Evolutionary conservation across 129 eudicot genomes (phyloP).

Genomic region (Helianthus tuberosus): DNA sequence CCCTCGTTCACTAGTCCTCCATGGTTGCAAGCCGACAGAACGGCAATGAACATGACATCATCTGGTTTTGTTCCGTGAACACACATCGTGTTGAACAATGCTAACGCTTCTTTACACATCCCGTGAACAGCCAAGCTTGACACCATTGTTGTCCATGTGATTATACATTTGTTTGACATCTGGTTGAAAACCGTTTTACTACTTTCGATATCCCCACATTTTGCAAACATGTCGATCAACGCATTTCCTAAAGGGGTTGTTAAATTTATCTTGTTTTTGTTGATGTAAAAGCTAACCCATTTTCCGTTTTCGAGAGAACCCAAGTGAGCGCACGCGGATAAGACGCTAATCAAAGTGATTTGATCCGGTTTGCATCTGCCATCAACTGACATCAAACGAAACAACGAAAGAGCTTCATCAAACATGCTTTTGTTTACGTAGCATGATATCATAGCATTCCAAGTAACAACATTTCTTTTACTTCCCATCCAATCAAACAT

Average conservation of each 20-base stretch:
- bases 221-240: constrained; percentile 65
- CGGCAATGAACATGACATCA: constrained; percentile 59
- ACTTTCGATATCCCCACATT: constrained; percentile 66
- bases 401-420: constrained; percentile 52
- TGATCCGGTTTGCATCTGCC: constrained; percentile 57
- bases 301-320: constrained; percentile 67
- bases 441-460: constrained; percentile 78
- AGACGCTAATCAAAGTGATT: constrained; percentile 40
- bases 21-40: constrained; percentile 67
- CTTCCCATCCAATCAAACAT: constrained; percentile 50
- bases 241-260: constrained; percentile 62
- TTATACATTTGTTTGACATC: constrained; percentile 48
- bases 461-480: constrained; percentile 54
- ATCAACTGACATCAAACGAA: constrained; percentile 50
- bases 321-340: constrained; percentile 64
- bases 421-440: constrained; percentile 49
- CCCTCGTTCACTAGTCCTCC: constrained; percentile 69
- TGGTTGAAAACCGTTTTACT: constrained; percentile 41
- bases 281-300: constrained; percentile 56
- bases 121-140: constrained; percentile 56
- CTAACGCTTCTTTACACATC: constrained; percentile 52
- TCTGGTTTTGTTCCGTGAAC: constrained; percentile 52
- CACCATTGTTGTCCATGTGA: constrained; percentile 76
- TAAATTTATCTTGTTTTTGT: constrained; percentile 43
- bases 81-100: constrained; percentile 45